Evolutionary conservation across 768 basidiomycete species (phyloP).

Genomic region (Pisolithus albus): DNA sequence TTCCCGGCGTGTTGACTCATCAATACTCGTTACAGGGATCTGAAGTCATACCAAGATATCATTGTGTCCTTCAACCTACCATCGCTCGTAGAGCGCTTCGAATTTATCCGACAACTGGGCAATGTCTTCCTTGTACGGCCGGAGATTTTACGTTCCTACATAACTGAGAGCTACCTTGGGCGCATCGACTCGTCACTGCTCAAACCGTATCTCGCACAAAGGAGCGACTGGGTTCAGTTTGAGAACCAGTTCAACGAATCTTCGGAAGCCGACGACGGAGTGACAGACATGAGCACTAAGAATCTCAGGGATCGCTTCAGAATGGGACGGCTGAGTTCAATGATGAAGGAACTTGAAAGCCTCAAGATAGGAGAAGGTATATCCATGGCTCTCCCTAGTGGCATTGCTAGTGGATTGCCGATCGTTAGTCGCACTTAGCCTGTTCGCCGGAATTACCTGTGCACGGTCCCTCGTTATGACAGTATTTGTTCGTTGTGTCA

Average conservation of each 20-base stretch:
- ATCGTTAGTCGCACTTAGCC: slow-evolving; percentile 41
- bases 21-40: slow-evolving; percentile 52
- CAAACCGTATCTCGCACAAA: slow-evolving; percentile 83
- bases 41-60: slow-evolving; percentile 93
- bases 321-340: slow-evolving; percentile 68
- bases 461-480: no score
- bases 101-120: slow-evolving; percentile 95
- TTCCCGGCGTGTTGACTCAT: not conserved
- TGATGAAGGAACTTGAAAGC: slow-evolving; percentile 84
- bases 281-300: slow-evolving; percentile 32
- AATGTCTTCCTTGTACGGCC: slow-evolving; percentile 96
- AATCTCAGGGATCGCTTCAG: slow-evolving; percentile 51
- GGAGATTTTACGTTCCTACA: slow-evolving; percentile 91
- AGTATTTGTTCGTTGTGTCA: not conserved
- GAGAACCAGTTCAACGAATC: slow-evolving; percentile 72
- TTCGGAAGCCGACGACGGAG: slow-evolving; percentile 38
- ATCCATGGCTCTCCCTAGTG: slow-evolving; percentile 51
- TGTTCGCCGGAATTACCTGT: not conserved
- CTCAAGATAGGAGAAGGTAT: slow-evolving; percentile 54
- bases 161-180: slow-evolving; percentile 89
- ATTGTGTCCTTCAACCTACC: slow-evolving; percentile 78
- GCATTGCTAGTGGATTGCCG: slow-evolving; percentile 50
- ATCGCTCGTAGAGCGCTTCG: slow-evolving; percentile 87
- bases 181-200: slow-evolving; percentile 83
- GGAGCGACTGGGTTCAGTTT: slow-evolving; percentile 87